Percentiles rank a stretch among this genome's conserved stretches.
Evolutionary conservation across 108 stramenopile species (phyloP).

Genomic region (Mayamaea pseudoterrestris): DNA sequence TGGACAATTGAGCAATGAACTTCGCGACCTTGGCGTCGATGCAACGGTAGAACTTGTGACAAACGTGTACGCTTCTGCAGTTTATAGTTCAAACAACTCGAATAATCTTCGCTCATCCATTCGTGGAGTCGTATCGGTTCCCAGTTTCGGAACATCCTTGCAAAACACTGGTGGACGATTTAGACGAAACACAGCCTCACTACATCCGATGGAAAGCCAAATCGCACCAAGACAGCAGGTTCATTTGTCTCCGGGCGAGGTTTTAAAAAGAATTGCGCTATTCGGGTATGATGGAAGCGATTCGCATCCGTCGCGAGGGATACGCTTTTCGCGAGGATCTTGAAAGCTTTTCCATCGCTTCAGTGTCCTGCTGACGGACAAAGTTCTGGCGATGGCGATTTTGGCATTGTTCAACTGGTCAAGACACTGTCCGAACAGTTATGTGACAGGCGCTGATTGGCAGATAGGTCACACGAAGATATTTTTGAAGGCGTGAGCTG

Average conservation of each 20-base stretch:
- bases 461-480: slow-evolving; percentile 87
- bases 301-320: slow-evolving; percentile 89
- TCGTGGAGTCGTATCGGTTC: slow-evolving; percentile 73
- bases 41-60: slow-evolving; percentile 35
- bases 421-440: slow-evolving; percentile 57
- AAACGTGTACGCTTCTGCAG: slow-evolving; percentile 27
- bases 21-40: slow-evolving; percentile 56
- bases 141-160: slow-evolving; percentile 77
- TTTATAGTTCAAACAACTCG: not conserved
- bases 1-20: slow-evolving; percentile 79
- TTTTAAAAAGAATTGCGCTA: slow-evolving; percentile 87
- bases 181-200: slow-evolving; percentile 82
- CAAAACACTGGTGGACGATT: slow-evolving; percentile 64
- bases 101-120: slow-evolving; percentile 53
- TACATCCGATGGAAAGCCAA: slow-evolving; percentile 92
- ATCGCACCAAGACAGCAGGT: slow-evolving; percentile 52
- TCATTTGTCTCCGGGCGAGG: slow-evolving; percentile 64
- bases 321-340: slow-evolving; percentile 86
- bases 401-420: slow-evolving; percentile 64
- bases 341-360: slow-evolving; percentile 77
- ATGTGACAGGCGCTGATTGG: slow-evolving; percentile 79
- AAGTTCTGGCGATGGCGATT: slow-evolving; percentile 39
- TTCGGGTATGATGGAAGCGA: slow-evolving; percentile 98
- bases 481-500: slow-evolving; percentile 68
- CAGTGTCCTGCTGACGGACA: slow-evolving; percentile 50